These are phyloP conservation scores for Linum lewisii DNA, from an alignment of 345 rosid genomes.

Conservation along the genomic window DNA sequence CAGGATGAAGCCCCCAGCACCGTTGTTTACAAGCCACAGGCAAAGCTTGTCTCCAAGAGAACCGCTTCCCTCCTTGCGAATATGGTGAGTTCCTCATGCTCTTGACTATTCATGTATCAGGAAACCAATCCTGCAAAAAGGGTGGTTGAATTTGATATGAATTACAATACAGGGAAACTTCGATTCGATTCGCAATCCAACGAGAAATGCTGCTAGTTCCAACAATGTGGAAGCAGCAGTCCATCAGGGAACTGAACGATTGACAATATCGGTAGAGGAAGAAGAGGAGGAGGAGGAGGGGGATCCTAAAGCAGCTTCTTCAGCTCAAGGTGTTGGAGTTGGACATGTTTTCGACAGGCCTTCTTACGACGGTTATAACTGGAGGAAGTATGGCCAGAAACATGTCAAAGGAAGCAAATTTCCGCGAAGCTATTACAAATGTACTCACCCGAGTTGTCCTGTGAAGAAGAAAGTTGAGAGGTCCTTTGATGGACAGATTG, in stretches of 20 bases:
- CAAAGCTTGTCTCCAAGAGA: slow-evolving; percentile 73
- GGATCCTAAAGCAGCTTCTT: background rate
- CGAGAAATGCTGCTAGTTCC: slow-evolving; percentile 19
- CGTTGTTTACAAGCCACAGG: slow-evolving; percentile 67
- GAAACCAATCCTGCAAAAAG: too few species aligned
- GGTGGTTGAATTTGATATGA: too few species aligned
- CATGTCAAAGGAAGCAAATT: slow-evolving; percentile 97
- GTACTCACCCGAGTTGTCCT: slow-evolving; percentile 84
- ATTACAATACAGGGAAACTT: slow-evolving; percentile 56
- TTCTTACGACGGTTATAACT: slow-evolving; percentile 85
- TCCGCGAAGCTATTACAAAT: slow-evolving; percentile 91
- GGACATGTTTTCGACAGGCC: slow-evolving; percentile 32
- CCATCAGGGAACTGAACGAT: slow-evolving; percentile 23
- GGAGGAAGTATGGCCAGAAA: slow-evolving; percentile 98
- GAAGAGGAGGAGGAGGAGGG: slow-evolving; percentile 37
- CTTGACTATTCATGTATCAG: slow-evolving; percentile 8
- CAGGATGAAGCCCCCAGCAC: slow-evolving; percentile 44
- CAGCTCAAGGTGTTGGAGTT: slow-evolving; percentile 15
- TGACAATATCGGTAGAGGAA: slow-evolving; percentile 21
- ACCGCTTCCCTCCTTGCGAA: slow-evolving; percentile 67
- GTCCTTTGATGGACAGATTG: slow-evolving; percentile 73
- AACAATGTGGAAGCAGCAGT: slow-evolving; percentile 19
- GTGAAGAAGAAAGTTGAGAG: slow-evolving; percentile 96
- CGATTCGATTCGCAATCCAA: slow-evolving; percentile 16
- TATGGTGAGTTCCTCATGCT: slow-evolving; percentile 44